These are phyloP conservation scores for Leucocoprinus birnbaumii DNA, from an alignment of 768 basidiomycete genomes.

Conservation along the genomic window DNA sequence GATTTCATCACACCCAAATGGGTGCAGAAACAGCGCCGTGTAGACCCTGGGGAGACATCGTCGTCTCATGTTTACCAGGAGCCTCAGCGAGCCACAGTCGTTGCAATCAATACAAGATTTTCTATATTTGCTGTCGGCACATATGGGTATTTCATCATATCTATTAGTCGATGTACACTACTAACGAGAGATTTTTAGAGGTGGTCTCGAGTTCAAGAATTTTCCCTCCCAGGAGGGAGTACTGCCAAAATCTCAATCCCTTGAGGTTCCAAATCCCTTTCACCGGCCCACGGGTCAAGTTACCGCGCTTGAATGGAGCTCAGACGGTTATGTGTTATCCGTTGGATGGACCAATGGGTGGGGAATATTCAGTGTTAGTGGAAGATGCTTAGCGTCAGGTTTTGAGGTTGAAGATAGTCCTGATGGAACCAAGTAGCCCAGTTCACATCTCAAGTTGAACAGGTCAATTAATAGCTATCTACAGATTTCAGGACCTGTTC, in stretches of 20 bases:
- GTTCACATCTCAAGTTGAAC: slow-evolving; percentile 4
- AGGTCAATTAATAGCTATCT: neutral
- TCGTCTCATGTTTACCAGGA: slow-evolving; percentile 48
- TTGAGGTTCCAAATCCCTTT: slow-evolving; percentile 63
- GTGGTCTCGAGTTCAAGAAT: slow-evolving; percentile 61
- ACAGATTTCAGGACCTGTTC: slow-evolving; percentile 76
- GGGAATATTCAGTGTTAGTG: slow-evolving; percentile 88
- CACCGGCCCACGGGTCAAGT: slow-evolving; percentile 60
- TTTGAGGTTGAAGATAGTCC: slow-evolving; percentile 65
- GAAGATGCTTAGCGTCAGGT: slow-evolving; percentile 79
- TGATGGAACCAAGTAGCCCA: slow-evolving; percentile 48
- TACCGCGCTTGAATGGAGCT: slow-evolving; percentile 82
- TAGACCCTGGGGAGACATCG: slow-evolving; percentile 44
- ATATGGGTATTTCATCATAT: slow-evolving; percentile 41
- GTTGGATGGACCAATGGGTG: slow-evolving; percentile 90
- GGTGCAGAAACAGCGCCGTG: slow-evolving; percentile 71
- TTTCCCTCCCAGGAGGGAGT: slow-evolving; percentile 65
- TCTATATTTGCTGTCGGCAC: slow-evolving; percentile 83
- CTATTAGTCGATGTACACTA: neutral
- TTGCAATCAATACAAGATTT: slow-evolving; percentile 77
- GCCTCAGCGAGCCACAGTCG: slow-evolving; percentile 58
- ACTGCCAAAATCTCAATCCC: slow-evolving; percentile 54
- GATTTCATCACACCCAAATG: slow-evolving; percentile 71
- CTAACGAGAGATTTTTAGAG: slow-evolving; percentile 40
- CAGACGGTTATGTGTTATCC: slow-evolving; percentile 92